Evolutionary conservation across 768 basidiomycete genomes (phyloP).

Genomic region (Hydnum rufescens): DNA sequence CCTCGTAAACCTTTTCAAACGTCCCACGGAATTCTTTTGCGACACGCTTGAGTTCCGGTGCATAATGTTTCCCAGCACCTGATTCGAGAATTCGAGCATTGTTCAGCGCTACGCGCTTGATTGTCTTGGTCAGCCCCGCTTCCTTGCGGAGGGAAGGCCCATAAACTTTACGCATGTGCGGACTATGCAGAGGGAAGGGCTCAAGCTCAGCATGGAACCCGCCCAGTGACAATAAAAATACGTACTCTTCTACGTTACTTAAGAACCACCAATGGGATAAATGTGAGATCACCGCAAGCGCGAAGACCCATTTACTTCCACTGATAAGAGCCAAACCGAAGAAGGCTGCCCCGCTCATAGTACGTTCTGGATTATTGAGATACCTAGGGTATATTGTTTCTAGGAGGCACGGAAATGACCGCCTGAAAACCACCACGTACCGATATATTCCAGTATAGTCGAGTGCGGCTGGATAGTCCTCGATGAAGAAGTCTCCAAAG

Average conservation of each 20-base stretch:
- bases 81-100: constrained; percentile 59
- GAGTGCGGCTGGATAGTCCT: constrained; percentile 72
- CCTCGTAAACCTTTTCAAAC: constrained; percentile 89
- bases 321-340: constrained; percentile 85
- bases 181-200: constrained; percentile 36
- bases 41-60: constrained; percentile 62
- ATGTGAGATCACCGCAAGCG: constrained; percentile 66
- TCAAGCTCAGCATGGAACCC: neutral
- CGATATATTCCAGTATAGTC: constrained; percentile 97
- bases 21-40: constrained; percentile 85
- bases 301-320: constrained; percentile 76
- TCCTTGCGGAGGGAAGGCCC: constrained; percentile 87
- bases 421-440: constrained; percentile 21
- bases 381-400: constrained; percentile 30
- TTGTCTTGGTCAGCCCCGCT: constrained; percentile 94
- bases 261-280: constrained; percentile 96
- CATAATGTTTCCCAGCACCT: constrained; percentile 51
- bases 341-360: constrained; percentile 90
- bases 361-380: constrained; percentile 77
- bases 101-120: constrained; percentile 77
- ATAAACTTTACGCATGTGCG: constrained; percentile 96
- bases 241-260: constrained; percentile 74
- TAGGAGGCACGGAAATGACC: neutral
- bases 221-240: constrained; percentile 6
- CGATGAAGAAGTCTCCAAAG: constrained; percentile 94